These are phyloP conservation scores for Gamsiella multidivaricata DNA, from an alignment of 192 early-diverging fungal genomes.

Conservation along the genomic window DNA sequence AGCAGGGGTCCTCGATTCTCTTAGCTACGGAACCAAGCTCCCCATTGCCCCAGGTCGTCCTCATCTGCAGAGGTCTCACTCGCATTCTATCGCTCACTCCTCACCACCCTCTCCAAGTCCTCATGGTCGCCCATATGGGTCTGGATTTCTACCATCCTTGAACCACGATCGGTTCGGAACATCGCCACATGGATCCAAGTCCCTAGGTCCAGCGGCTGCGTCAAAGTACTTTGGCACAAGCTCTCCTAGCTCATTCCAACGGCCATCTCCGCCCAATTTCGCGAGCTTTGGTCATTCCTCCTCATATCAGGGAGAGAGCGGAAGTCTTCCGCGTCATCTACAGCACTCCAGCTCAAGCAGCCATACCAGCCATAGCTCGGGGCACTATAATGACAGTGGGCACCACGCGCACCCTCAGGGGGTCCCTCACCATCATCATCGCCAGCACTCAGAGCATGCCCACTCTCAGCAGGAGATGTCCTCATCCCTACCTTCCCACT, in stretches of 20 bases:
- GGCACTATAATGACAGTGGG: neutral
- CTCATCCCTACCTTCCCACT: slow-evolving; percentile 50
- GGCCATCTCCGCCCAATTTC: slow-evolving; percentile 15
- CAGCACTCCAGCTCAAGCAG: slow-evolving; percentile 11
- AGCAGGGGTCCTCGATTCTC: slow-evolving; percentile 43
- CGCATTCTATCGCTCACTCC: slow-evolving; percentile 31
- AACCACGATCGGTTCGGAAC: slow-evolving; percentile 27
- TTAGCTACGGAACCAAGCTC: slow-evolving; percentile 48
- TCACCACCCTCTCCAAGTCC: slow-evolving; percentile 47
- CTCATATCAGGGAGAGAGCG: slow-evolving; percentile 25
- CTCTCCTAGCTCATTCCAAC: slow-evolving; percentile 50
- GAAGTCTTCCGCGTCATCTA: slow-evolving; percentile 29
- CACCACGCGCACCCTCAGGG: slow-evolving; percentile 22
- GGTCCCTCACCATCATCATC: neutral
- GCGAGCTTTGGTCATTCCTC: slow-evolving; percentile 1
- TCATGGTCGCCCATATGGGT: slow-evolving; percentile 34
- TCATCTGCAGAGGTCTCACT: slow-evolving; percentile 44
- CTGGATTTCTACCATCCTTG: slow-evolving; percentile 16
- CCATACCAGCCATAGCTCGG: neutral
- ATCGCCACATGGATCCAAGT: slow-evolving; percentile 31
- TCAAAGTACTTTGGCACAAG: slow-evolving; percentile 54
- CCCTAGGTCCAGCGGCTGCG: slow-evolving; percentile 14
- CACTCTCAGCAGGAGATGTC: slow-evolving; percentile 42
- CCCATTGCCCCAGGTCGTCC: slow-evolving; percentile 47
- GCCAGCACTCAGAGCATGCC: slow-evolving; percentile 18